Base-by-base conservation (phyloP, 2,329 filamentous ascomycete species). In the Anisogramma anomala region DNA sequence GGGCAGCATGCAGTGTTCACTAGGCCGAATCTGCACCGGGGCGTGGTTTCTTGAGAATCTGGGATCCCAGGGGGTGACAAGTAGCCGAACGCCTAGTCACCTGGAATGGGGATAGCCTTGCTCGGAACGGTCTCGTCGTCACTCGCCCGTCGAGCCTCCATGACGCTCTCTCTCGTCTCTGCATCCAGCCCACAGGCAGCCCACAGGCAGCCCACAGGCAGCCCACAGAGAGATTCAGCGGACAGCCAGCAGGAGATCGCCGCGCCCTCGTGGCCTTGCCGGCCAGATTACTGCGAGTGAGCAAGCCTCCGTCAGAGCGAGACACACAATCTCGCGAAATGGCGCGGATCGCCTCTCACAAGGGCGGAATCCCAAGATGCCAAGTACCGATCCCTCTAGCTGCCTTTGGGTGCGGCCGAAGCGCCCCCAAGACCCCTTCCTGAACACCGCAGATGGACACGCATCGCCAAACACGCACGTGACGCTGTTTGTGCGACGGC, bases 391-490 rank as follows among this genome's bases (percentile, higher is more conserved):
- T 18, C 15, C n/a, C 30, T 32, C 33, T 15, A 36, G 39, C 25
- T 41, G 39, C 33, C 30, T 33, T 26, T 36, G 39, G 39, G 22
- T 5, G 22, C 22, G 22, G 22, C 22, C 22, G n/a, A n/a, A n/a
- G 5, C 22, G 6, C 22, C 22, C 22, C 22, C 22, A 5, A 39
- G 39, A 18, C 22, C 22, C 34, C 14, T 30, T n/a, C 13, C 32
- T 46, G 27, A 36, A 25, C 36, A 41, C 43, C 30, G 41, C 43
- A 46, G 39, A 18, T 32, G 32, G 32, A 32, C 40, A 46, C 41
- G 43, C 43, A 46, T 39, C 32, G 31, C 26, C 35, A 20, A 33
- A 27, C 17, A 25, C 35, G 37, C 43, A 46, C 43, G 43, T 46
- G 43, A 46, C 39, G 36, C 22, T 35, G 18, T 31, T 32, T 30